Evolutionary conservation across 2,329 filamentous ascomycete species (phyloP), one percentile per base, ranked within the genome.

Genomic region (Lomentospora prolificans): DNA sequence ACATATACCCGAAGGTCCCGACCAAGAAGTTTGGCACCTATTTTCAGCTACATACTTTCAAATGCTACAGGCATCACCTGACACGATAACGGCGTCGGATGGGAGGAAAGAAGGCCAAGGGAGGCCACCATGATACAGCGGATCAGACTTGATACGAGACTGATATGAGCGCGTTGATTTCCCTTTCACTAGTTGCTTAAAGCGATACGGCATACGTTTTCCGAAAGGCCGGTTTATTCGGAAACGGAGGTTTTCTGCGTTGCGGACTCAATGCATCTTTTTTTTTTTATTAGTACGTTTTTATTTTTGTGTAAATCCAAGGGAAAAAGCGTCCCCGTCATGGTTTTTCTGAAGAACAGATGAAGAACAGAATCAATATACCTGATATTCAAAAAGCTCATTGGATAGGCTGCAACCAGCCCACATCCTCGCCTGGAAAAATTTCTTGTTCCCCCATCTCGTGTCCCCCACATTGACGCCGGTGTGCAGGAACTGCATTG

Each of bases 1-100:
- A 4, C 14, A 54, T 51, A 51, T 48, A 48, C 44, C 44, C 48
- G 22, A 51, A 51, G 48, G 28, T n/a, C 48, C 48, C 24, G 24
- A 31, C 22, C 25, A 30, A n/a, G n/a, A 12, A 51, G 30, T 27
- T 9, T 14, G 44, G 44, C 44, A 10, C 44, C 22, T 22, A 22
- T 25, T 25, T 48, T 48, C 44, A 22, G 24, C 17, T 25, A 22
- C 22, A 48, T 48, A 22, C 22, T 25, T 48, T 48, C 17, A 41
- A 41, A 41, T 41, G 36, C 36, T 17, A 41, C 19, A 17, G 14
- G 36, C 36, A 41, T 41, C 19, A 22, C 44, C 44, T 48, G 22
- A 22, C 44, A 48, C 44, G 44, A 48, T 22, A 22, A n/a, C 17
- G 44, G 44, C 44, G 44, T 33, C 17, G 44, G 17, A 48, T 17